phyloP scores from a whole-genome alignment of 2,329 filamentous ascomycete species.

The Fusarium tanahbumbuense region DNA sequence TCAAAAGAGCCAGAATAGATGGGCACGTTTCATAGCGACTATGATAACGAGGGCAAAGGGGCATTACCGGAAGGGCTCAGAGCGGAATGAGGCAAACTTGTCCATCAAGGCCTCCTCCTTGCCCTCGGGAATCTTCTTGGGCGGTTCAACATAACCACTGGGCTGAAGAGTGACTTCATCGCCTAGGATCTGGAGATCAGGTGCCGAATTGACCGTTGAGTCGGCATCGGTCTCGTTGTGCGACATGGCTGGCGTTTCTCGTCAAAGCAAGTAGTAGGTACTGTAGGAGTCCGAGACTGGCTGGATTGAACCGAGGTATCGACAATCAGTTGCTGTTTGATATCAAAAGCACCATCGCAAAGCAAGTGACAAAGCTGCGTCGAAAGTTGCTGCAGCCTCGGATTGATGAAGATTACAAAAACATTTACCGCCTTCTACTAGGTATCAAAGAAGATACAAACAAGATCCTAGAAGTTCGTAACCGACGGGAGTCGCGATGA shows the following conservation, averaged over 20 bases:
- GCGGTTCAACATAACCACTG: conserved; percentile 71
- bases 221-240: conserved; percentile 48
- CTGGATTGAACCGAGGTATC: conserved; percentile 19
- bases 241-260: conserved; percentile 45
- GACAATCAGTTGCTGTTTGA: conserved; percentile 30
- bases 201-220: conserved; percentile 62
- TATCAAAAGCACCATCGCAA: conserved; percentile 39
- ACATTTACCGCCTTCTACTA: conserved; percentile 19
- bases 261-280: not conserved
- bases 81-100: conserved; percentile 87
- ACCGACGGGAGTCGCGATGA: conserved; percentile 30
- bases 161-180: conserved; percentile 80
- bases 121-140: conserved; percentile 57
- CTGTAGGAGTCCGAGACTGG: not conserved
- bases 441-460: not conserved
- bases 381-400: conserved; percentile 1
- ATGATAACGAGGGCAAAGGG: not conserved
- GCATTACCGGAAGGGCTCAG: conserved; percentile 69
- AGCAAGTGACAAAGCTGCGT: conserved; percentile 19
- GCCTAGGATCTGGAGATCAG: conserved; percentile 82
- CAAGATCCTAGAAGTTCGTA: conserved; percentile 4
- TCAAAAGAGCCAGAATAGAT: not conserved
- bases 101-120: conserved; percentile 79
- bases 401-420: conserved; percentile 19
- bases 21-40: not conserved